Evolutionary conservation across 2,329 filamentous ascomycete species (phyloP), one percentile per base, ranked within the genome.

Genomic region (Coleophoma cylindrospora): DNA sequence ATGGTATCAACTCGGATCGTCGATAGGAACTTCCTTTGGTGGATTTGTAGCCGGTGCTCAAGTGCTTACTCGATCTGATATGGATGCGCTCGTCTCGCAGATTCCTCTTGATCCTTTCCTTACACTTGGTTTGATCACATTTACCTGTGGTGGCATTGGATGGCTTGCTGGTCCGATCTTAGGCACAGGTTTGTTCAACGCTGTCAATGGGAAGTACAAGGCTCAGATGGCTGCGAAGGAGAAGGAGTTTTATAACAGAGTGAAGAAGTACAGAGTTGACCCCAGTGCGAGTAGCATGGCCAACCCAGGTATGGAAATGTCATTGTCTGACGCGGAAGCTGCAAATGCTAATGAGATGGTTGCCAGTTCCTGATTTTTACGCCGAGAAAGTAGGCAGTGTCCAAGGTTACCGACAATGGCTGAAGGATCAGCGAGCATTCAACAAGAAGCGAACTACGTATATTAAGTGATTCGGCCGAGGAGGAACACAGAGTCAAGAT

Each of bases 311-410:
- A 57, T 44, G 62, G 53, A 45, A n/a, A 17, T 17, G 6, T 32
- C 38, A 27, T 22, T 45, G n/a, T 37, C 8, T n/a, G 2, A 3
- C 15, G 27, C 3, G 12, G 2, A 33, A 34, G 10, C 17, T 38
- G 34, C 37, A 36, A 15, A 44, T 33, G 11, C 91, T 92, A 49
- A 60, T 22, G 34, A 21, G 17, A 4, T 10, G 14, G 13, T 32
- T 12, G 5, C 32, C 17, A 32, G 19, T 21, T 8, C 9, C 45
- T 40, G 94, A 99, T 68, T 99, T 96, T 72, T 99, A 99, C 64
- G 94, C 94, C 62, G 94, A 99, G 74, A 97, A 96, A 79, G 96
- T 99, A 62, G 89, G 88, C 47, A 96, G 91, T 62, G 90, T 97
- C 19, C 79, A 84, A 48, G 91, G 89, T 43, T 99, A 97, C 69